Evolutionary conservation across 1,139 yeast genomes (phyloP).

Genomic region (Blastobotrys apis): DNA sequence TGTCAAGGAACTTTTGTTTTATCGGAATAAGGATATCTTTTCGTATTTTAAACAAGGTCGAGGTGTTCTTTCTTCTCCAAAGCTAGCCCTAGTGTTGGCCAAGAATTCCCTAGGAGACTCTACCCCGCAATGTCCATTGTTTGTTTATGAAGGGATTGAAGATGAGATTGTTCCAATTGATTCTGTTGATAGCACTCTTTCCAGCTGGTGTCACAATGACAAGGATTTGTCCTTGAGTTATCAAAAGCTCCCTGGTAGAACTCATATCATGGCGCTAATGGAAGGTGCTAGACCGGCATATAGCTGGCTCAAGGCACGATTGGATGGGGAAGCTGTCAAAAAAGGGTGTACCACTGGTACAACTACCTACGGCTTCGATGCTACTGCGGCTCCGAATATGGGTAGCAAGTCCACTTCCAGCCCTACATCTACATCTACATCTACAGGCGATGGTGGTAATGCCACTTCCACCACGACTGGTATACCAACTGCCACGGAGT

Average conservation of each 20-base stretch:
- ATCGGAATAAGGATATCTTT: conserved; percentile 22
- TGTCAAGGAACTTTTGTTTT: conserved; percentile 20
- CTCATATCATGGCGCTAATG: conserved; percentile 17
- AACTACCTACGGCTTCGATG: conserved; percentile 5
- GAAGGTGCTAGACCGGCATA: conserved; percentile 20
- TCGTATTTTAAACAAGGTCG: conserved; percentile 23
- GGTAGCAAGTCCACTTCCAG: too few relatives aligned
- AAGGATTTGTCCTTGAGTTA: conserved; percentile 23
- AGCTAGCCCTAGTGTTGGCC: conserved; percentile 10
- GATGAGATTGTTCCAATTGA: conserved; percentile 26
- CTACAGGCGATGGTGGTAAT: neutral
- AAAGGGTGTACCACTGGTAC: conserved; percentile 13
- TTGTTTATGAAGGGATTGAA: conserved; percentile 28
- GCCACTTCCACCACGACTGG: neutral
- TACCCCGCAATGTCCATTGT: conserved; percentile 26
- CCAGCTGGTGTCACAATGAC: conserved; percentile 28
- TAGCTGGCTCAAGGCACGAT: conserved; percentile 18
- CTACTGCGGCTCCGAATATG: neutral
- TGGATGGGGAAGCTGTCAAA: conserved; percentile 14
- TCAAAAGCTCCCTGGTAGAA: conserved; percentile 21
- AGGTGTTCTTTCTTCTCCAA: conserved; percentile 15
- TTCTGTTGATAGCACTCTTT: conserved; percentile 21
- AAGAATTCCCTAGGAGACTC: conserved; percentile 20
- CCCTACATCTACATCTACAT: too few relatives aligned
- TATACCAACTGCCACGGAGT: conserved; percentile 1